A percentile compares a stretch with the other conserved stretches of the same genome.
Evolutionary conservation across 805 yeast species (phyloP).

Genomic region (Ascoidea rubescens): DNA sequence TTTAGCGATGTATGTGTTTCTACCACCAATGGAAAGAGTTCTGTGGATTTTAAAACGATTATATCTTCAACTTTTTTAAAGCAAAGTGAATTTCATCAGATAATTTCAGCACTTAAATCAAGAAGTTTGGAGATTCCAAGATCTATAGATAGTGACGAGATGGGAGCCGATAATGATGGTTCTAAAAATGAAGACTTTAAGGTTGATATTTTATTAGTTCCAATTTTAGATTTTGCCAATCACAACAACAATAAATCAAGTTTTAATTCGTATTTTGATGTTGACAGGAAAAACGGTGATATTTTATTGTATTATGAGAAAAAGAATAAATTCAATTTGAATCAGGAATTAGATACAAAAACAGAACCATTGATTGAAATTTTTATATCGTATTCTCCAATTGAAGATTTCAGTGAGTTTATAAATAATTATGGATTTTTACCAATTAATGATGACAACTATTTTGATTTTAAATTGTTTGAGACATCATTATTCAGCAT

Average conservation of each 20-base stretch:
- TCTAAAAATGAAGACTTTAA: background rate
- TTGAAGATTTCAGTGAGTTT: background rate
- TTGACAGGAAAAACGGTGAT: constrained; percentile 1
- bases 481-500: background rate
- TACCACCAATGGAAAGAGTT: background rate
- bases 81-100: background rate
- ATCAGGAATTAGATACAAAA: no score
- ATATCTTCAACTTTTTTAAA: background rate
- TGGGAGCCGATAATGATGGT: background rate
- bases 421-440: background rate
- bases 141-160: background rate
- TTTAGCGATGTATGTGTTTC: background rate
- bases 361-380: no score
- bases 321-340: background rate
- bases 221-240: constrained; percentile 4
- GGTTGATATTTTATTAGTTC: background rate
- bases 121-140: constrained; percentile 2
- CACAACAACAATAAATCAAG: background rate
- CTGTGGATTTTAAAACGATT: background rate
- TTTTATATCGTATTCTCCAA: background rate
- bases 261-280: constrained; percentile 2
- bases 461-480: background rate
- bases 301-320: background rate
- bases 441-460: background rate
- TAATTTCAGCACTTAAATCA: background rate